Conservation (phyloP, 2,329 filamentous ascomycete species). For the Ceratocystiopsis minuta region DNA sequence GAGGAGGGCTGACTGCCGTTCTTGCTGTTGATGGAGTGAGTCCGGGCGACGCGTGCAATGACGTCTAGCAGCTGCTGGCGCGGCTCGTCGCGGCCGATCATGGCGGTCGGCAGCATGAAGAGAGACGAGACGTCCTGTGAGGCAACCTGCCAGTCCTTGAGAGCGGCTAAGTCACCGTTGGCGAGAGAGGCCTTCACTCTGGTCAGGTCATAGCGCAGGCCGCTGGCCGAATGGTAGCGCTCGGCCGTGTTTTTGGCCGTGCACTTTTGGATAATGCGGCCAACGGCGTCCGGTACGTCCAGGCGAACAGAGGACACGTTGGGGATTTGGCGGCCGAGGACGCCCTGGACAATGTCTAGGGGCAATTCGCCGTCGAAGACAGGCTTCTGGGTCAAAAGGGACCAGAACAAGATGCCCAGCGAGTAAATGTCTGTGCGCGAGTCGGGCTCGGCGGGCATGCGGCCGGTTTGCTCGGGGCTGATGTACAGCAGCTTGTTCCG, state of each 20-base stretch:
- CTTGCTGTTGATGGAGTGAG: conserved; percentile 32
- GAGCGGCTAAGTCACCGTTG: conserved; percentile 51
- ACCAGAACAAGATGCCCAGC: conserved; percentile 78
- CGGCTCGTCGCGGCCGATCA: conserved; percentile 66
- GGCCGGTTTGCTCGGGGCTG: conserved; percentile 84
- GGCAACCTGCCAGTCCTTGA: conserved; percentile 59
- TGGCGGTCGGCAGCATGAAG: conserved; percentile 65
- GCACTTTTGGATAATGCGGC: conserved; percentile 76
- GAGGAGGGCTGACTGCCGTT: conserved; percentile 25
- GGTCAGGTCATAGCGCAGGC: conserved; percentile 63
- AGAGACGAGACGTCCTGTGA: conserved; percentile 83
- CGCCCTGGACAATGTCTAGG: conserved; percentile 80
- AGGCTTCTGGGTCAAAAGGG: conserved; percentile 58
- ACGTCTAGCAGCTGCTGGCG: conserved; percentile 51
- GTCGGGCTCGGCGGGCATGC: conserved; percentile 83
- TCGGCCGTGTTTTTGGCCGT: conserved; percentile 77
- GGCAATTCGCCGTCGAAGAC: conserved; percentile 67
- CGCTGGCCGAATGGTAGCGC: conserved; percentile 76
- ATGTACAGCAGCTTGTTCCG: conserved; percentile 84
- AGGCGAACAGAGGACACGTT: conserved; percentile 59
- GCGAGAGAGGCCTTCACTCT: conserved; percentile 57
- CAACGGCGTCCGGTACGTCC: conserved; percentile 70
- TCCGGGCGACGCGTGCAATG: conserved; percentile 58
- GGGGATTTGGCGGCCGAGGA: conserved; percentile 62
- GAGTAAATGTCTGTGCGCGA: conserved; percentile 88